These are phyloP conservation scores for Leccinum sublutescens DNA, from an alignment of 768 basidiomycete genomes.

Conservation along the genomic window DNA sequence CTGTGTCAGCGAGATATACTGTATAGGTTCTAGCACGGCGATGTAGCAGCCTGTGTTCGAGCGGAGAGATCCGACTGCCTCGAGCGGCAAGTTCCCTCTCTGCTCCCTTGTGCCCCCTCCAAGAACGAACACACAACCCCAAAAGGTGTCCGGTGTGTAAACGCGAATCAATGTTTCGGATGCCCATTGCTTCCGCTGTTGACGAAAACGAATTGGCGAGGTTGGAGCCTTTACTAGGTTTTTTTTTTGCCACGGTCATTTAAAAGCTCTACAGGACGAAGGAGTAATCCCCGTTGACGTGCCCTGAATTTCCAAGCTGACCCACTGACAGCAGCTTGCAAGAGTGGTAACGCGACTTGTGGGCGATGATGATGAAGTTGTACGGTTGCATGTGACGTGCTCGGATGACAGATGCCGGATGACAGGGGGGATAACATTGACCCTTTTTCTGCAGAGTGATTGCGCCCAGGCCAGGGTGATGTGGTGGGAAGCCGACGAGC, in stretches of 20 bases:
- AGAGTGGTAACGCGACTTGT: constrained; percentile 12
- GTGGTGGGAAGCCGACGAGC: constrained; percentile 17
- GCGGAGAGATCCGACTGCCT: constrained; percentile 4
- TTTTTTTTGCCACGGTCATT: constrained; percentile 20
- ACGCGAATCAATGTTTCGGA: not conserved
- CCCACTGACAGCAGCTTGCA: constrained; percentile 14
- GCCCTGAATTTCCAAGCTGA: constrained; percentile 28
- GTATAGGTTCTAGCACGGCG: not conserved
- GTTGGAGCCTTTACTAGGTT: constrained; percentile 2
- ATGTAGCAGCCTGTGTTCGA: not conserved
- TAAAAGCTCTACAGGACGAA: constrained; percentile 17
- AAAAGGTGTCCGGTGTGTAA: not conserved
- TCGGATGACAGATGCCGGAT: constrained; percentile 4
- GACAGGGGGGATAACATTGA: constrained; percentile 14
- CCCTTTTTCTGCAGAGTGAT: constrained; percentile 12
- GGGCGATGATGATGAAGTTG: constrained; percentile 7
- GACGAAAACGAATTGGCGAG: not conserved
- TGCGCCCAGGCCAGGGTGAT: constrained; percentile 21
- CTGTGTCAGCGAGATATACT: not conserved
- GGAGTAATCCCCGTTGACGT: constrained; percentile 32
- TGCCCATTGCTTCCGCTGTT: not conserved
- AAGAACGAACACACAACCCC: not conserved
- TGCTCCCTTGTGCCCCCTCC: not conserved
- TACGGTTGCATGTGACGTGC: constrained; percentile 13
- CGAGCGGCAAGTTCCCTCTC: not conserved